Evolutionary conservation across 2,329 filamentous ascomycete species (phyloP).

Genomic region (Penicillium sp.): DNA sequence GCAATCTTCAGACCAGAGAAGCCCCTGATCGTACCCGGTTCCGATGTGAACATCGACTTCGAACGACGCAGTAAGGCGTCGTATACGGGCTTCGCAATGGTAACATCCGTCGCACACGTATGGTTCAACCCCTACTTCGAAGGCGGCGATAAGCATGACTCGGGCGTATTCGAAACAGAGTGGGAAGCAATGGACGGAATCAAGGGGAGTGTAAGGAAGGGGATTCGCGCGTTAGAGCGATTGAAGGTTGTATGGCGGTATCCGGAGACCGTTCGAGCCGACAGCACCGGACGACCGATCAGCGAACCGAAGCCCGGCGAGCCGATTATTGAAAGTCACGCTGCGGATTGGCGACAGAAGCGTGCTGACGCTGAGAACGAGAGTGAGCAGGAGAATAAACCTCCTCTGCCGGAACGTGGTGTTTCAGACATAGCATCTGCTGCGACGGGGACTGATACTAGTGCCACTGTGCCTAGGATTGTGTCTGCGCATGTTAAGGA

Average conservation of each 20-base stretch:
- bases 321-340: slow-evolving; percentile 65
- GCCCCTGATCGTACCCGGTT: slow-evolving; percentile 70
- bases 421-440: not conserved
- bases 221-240: slow-evolving; percentile 75
- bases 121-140: slow-evolving; percentile 98
- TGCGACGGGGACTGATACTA: not conserved
- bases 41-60: slow-evolving; percentile 86
- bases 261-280: slow-evolving; percentile 24
- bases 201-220: slow-evolving; percentile 82
- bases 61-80: slow-evolving; percentile 81
- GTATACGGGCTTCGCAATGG: slow-evolving; percentile 77
- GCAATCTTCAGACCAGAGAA: slow-evolving; percentile 74
- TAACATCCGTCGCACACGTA: slow-evolving; percentile 88
- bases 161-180: slow-evolving; percentile 69
- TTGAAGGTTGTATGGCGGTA: slow-evolving; percentile 82
- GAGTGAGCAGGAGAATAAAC: slow-evolving; percentile 6
- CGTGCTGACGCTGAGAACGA: not conserved
- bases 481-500: not conserved
- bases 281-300: slow-evolving; percentile 49
- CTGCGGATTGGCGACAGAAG: slow-evolving; percentile 68
- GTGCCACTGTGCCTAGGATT: not conserved
- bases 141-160: slow-evolving; percentile 68
- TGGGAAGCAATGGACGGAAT: slow-evolving; percentile 89
- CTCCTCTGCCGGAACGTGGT: slow-evolving; percentile 2
- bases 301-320: slow-evolving; percentile 66